Evolutionary conservation across 78 protist genomes (phyloP), one percentile per base, ranked within the genome.

Genomic region (Bodo saltans): DNA sequence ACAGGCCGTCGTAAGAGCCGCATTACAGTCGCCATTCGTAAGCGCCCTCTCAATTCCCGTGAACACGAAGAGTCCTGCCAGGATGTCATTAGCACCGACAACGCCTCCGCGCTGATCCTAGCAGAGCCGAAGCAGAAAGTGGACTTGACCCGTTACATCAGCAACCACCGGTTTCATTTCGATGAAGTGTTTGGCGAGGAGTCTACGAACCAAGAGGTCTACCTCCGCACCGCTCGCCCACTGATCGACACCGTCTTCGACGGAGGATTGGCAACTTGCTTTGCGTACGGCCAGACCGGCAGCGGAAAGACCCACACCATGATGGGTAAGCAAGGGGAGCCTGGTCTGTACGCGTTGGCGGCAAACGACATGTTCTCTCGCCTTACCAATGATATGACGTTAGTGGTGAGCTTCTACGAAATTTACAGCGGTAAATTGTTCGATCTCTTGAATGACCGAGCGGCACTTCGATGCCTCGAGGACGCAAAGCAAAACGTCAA

Each of bases 221-320:
- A 81, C 68, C 34, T 27, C 70, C 38, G 84, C 37, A 83, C 87
- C 60, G 83, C 84, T 26, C 21, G 29, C 3, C 88, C 88, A 38
- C 68, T 83, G 26, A 32, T 83, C 68, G 85, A 88, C 29, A 60
- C 86, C 70, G 78, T 96, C 32, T 88, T 96, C 74, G 84, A 76
- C 30, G 90, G 91, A 21, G 97, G 94, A 25, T 87, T 81, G 53
- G 98, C 95, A 26, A 94, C 98, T 4, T 92, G 95, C 89, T 96
- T 96, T 83, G 97, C 97, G 29, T 96, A 93, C 83, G 99, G 99
- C 8, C 99, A 96, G 83, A 93, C 97, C 3, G 95, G 96, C 39
- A 84, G 93, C 29, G 95, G 95, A 28, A 90, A 90, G 85, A 90
- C 94, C 1, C 85, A 74, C 89, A 94, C 97, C 29, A 93, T 93